Evolutionary conservation across 345 rosid genomes (phyloP).

Genomic region (Heritiera fomes): DNA sequence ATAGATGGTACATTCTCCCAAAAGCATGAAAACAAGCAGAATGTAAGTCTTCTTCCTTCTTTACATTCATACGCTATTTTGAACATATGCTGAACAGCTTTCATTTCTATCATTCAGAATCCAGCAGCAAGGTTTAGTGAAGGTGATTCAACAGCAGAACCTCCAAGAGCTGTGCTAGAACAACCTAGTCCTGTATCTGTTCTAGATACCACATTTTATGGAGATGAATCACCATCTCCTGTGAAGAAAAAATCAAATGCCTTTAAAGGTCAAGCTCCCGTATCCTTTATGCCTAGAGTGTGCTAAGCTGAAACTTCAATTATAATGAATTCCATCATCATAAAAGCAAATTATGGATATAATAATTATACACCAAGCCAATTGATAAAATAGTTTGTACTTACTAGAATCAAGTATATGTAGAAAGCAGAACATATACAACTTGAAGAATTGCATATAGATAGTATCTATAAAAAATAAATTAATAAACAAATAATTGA

Average conservation of each 20-base stretch:
- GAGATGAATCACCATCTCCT: constrained; percentile 83
- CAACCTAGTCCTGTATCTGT: constrained; percentile 96
- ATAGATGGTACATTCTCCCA: constrained; percentile 30
- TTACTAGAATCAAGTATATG: neutral
- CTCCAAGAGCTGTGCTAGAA: constrained; percentile 46
- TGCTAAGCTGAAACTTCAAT: constrained; percentile 12
- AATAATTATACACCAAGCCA: neutral
- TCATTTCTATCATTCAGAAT: constrained; percentile 49
- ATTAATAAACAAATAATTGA: neutral
- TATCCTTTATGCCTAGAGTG: constrained; percentile 2
- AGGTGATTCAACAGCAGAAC: constrained; percentile 36
- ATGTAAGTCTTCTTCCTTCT: constrained; percentile 42
- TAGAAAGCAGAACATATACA: neutral
- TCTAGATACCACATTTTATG: constrained; percentile 70
- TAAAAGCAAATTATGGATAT: neutral
- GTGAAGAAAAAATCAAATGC: constrained; percentile 62
- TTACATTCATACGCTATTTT: constrained; percentile 17
- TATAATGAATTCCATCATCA: neutral
- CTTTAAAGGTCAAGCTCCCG: constrained; percentile 58
- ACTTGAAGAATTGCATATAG: neutral
- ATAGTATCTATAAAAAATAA: neutral
- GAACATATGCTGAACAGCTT: constrained; percentile 24
- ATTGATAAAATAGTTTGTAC: neutral
- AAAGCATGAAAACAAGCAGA: constrained; percentile 41
- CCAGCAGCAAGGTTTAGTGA: constrained; percentile 38